phyloP scores from a whole-genome alignment of 768 basidiomycete species.

The Lactarius sp. region DNA sequence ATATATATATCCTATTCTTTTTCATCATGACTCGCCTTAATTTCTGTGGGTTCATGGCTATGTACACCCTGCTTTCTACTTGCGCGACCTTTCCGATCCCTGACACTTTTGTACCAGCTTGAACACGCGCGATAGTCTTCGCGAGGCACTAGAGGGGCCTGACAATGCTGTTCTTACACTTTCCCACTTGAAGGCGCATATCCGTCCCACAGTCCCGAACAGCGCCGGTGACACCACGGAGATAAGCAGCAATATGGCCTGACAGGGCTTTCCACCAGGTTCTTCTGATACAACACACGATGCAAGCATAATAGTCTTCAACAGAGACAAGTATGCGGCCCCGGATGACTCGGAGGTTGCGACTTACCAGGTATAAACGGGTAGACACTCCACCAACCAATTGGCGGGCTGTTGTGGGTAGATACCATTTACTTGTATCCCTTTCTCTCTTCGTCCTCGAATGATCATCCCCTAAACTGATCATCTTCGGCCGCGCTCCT shows the following conservation, averaged over 20 bases:
- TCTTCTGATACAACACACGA: neutral
- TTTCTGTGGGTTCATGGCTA: slow-evolving; percentile 3
- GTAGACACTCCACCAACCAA: neutral
- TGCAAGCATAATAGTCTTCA: neutral
- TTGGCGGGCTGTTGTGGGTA: too few relatives aligned
- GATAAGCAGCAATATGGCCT: neutral
- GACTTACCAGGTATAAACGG: neutral
- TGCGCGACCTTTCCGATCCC: neutral
- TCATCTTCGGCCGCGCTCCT: too few relatives aligned
- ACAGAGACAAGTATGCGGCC: neutral
- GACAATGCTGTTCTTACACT: neutral
- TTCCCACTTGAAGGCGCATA: neutral
- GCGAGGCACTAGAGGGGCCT: neutral
- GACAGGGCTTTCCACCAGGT: neutral
- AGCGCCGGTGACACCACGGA: neutral
- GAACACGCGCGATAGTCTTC: neutral
- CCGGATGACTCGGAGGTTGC: neutral
- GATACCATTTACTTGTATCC: too few relatives aligned
- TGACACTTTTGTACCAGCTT: neutral
- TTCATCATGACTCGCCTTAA: slow-evolving; percentile 1
- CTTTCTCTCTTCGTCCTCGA: too few relatives aligned
- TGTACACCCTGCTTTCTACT: neutral
- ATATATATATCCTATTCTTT: neutral
- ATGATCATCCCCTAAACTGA: too few relatives aligned
- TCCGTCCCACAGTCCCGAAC: neutral